Base-by-base conservation (phyloP, 129 eudicot species). In the Dittrichia graveolens region DNA sequence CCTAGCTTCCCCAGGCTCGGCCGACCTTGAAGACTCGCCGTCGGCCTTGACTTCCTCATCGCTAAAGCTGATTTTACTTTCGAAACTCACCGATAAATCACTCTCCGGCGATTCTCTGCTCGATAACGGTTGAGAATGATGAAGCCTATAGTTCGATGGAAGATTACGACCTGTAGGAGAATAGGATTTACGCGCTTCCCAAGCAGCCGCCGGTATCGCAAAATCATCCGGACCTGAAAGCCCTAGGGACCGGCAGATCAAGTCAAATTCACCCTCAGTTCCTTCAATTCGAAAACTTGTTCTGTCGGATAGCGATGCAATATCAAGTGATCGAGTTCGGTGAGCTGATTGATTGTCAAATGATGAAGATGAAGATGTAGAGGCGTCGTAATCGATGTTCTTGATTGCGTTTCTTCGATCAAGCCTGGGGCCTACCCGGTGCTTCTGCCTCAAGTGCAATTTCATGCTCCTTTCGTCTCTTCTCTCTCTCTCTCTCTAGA, bases 201-300 rank as follows among this genome's bases (percentile, higher is more conserved):
- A 90, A 65, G 75, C 95, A 45, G 75, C 95, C 8, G 67, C 75
- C 4, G 96, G 78, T 47, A 90, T 87, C 3, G 88, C 85, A 40
- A 90, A 90, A 65, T 87, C 96, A 39, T 90, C 96, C 0, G 89
- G 90, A 1, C 87, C 91, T 8, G 87, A 85, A 73, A 90, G 80
- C 71, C 96, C 96, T 40, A 90, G 41, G 3, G 82, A 67, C 24
- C 75, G 72, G 67, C 78, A 83, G 70, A 87, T 80, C 67, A 56
- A 19, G 41, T 87, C 91, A 12, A 83, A 67, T 54, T 90, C 87
- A 13, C 96, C 96, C 4, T 81, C 91, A 6, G 50, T 78, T 43
- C 96, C 96, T 65, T 76, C 84, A 13, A 87, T 72, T 16, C 95
- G 79, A 37, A 90, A 87, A 56, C 95, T 90, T 7, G 76, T 73